A percentile compares a stretch with the other conserved stretches of the same genome.
These are phyloP conservation scores for Melanopsichium pennsylvanicum DNA, from an alignment of 1,284 basidiomycete species.

Conservation along the genomic window DNA sequence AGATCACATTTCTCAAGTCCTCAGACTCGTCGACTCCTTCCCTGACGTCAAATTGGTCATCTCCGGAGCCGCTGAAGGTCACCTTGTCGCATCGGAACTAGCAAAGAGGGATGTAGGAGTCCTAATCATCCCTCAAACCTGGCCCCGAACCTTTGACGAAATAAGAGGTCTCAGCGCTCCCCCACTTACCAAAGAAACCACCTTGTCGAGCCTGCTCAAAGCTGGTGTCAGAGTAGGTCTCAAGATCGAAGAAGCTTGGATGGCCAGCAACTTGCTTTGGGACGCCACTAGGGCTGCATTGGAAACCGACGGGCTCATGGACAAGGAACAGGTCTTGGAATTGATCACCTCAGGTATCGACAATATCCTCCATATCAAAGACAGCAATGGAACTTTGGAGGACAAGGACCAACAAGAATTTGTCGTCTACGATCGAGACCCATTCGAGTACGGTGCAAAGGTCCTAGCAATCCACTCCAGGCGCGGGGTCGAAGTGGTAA, in stretches of 20 bases:
- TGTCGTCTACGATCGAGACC: constrained; percentile 73
- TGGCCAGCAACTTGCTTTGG: constrained; percentile 75
- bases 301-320: constrained; percentile 64
- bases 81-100: constrained; percentile 73
- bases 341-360: constrained; percentile 74
- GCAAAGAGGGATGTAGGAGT: constrained; percentile 75
- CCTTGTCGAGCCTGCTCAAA: constrained; percentile 73
- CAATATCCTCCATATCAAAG: constrained; percentile 71
- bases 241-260: constrained; percentile 72
- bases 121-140: constrained; percentile 74
- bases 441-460: constrained; percentile 73
- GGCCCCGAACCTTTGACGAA: constrained; percentile 75
- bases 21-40: constrained; percentile 77
- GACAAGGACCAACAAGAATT: constrained; percentile 68
- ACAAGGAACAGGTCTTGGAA: constrained; percentile 71
- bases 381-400: constrained; percentile 16
- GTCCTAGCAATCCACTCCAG: constrained; percentile 69
- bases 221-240: constrained; percentile 80
- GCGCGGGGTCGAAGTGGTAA: constrained; percentile 35
- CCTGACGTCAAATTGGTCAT: constrained; percentile 73
- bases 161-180: constrained; percentile 77
- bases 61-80: constrained; percentile 79
- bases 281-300: constrained; percentile 68
- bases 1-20: constrained; percentile 77
- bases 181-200: constrained; percentile 75